Percentiles rank a stretch among this genome's conserved stretches.
These are phyloP conservation scores for Boletus hoseneyae DNA, from an alignment of 1,284 basidiomycete genomes.

Conservation along the genomic window DNA sequence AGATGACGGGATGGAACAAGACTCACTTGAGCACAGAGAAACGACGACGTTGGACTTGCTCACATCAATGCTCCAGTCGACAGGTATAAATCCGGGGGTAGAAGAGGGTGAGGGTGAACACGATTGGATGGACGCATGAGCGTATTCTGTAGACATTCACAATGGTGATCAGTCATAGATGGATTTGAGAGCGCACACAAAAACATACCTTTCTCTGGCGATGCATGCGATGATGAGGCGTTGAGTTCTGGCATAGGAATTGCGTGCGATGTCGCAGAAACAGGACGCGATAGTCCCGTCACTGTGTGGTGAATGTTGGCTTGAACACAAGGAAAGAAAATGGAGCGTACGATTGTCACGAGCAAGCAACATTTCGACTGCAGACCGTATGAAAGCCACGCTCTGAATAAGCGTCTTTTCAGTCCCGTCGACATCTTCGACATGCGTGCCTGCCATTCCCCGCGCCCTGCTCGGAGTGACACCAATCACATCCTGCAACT, in stretches of 20 bases:
- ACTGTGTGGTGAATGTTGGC: too few relatives aligned
- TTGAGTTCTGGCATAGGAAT: background rate
- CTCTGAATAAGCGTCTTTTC: conserved; percentile 14
- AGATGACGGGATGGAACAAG: background rate
- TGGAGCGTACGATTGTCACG: conserved; percentile 8
- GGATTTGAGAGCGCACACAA: background rate
- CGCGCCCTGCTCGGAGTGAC: too few relatives aligned
- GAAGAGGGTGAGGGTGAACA: background rate
- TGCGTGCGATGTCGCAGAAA: background rate
- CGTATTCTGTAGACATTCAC: conserved; percentile 12
- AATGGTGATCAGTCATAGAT: background rate
- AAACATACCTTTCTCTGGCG: conserved; percentile 11
- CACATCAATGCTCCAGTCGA: conserved; percentile 9
- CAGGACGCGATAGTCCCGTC: too few relatives aligned
- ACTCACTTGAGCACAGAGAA: conserved; percentile 11
- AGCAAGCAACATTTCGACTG: conserved; percentile 19
- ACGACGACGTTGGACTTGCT: conserved; percentile 6
- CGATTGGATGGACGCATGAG: conserved; percentile 14
- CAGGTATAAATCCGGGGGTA: conserved; percentile 6
- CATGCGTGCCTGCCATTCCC: background rate
- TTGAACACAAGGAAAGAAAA: conserved; percentile 1
- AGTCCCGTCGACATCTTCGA: background rate
- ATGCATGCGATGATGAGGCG: background rate
- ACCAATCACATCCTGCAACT: conserved; percentile 19
- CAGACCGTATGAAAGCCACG: conserved; percentile 23